Evolutionary conservation across 495 filamentous ascomycete genomes (phyloP), one percentile per base, ranked within the genome.

Genomic region (Massariosphaeria phaeospora): DNA sequence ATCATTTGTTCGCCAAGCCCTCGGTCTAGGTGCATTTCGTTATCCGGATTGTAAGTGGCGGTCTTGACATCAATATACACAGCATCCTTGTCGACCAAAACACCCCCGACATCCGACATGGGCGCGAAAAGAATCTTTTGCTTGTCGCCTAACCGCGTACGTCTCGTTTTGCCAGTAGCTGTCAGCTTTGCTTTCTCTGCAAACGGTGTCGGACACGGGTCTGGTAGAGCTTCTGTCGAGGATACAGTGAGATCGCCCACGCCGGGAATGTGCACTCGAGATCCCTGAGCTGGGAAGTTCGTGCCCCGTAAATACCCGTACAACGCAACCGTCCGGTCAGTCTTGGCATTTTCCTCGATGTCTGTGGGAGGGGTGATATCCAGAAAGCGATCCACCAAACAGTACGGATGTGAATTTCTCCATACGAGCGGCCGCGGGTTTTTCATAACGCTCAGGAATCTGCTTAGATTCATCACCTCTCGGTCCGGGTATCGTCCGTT

Each of bases 401-500:
- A 82, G 68, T 98, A 98, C 20, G 90, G 90, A 72, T 98, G 93
- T 1, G 87, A 84, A 63, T 97, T 96, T 44, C 94, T 81, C 93
- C 93, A 98, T n/a, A 96, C 76, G 5, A 98, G 73, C 4, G 93
- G 93, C 40, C 93, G 81, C 25, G 93, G 94, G 69, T 95, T 96
- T 75, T 98, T 98, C 94, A 97, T 97, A 61, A 98, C 89, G 2
- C 86, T 91, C 60, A 98, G 76, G 69, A 98, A 98, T 39, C 94
- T 79, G 12, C 87, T 91, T 3, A 98, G 71, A 57, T 98, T 98
- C 73, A 96, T 88, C 18, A 98, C 83, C 72, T 98, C 94, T 44
- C 93, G 83, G 66, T 98, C 93, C 20, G 93, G 93, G 70, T 98
- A 98, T 49, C 93, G 79, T 30, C 93, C 93, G 67, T 97, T 97